phyloP scores from a whole-genome alignment of 2,329 filamentous ascomycete species.

The Piedraia hortae region DNA sequence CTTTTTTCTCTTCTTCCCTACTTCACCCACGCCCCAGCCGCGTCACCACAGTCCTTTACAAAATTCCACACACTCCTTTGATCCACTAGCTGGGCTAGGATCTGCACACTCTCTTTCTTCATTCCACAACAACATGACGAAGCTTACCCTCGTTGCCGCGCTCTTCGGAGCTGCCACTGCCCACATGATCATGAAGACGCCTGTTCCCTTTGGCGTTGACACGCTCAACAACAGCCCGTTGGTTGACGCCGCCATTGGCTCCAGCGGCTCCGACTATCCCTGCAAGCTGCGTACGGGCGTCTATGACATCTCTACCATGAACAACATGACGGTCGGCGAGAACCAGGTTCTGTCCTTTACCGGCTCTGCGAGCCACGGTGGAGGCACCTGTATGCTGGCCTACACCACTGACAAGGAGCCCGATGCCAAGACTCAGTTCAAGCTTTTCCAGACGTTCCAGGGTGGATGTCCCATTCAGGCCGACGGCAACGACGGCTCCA shows the following conservation, averaged over 20 bases:
- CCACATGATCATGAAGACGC: slow-evolving; percentile 48
- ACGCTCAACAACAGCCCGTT: slow-evolving; percentile 39
- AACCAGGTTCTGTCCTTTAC: slow-evolving; percentile 33
- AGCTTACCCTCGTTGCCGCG: slow-evolving; percentile 12
- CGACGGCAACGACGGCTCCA: slow-evolving; percentile 14
- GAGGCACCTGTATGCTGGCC: slow-evolving; percentile 70
- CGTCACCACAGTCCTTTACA: slow-evolving; percentile 1
- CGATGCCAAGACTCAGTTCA: slow-evolving; percentile 39
- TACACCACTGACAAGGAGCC: slow-evolving; percentile 51
- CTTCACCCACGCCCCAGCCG: too few relatives aligned
- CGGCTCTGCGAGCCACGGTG: slow-evolving; percentile 57
- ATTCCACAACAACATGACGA: slow-evolving; percentile 3
- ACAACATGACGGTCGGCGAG: slow-evolving; percentile 35
- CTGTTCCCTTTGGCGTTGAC: slow-evolving; percentile 32
- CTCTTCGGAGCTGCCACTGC: slow-evolving; percentile 24
- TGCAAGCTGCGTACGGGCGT: slow-evolving; percentile 36
- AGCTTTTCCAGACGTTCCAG: slow-evolving; percentile 68
- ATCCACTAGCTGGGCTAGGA: slow-evolving; percentile 1
- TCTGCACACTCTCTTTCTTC: slow-evolving; percentile 1
- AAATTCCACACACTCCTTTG: slow-evolving; percentile 1
- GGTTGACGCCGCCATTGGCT: slow-evolving; percentile 18
- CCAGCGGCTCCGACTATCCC: slow-evolving; percentile 33
- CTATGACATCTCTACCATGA: slow-evolving; percentile 24
- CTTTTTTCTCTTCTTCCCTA: too few relatives aligned
- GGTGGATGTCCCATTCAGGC: slow-evolving; percentile 61